A percentile compares a stretch with the other conserved stretches of the same genome.
Conservation (phyloP, 352 stramenopile genomes). For the Phytophthora palmivora region DNA sequence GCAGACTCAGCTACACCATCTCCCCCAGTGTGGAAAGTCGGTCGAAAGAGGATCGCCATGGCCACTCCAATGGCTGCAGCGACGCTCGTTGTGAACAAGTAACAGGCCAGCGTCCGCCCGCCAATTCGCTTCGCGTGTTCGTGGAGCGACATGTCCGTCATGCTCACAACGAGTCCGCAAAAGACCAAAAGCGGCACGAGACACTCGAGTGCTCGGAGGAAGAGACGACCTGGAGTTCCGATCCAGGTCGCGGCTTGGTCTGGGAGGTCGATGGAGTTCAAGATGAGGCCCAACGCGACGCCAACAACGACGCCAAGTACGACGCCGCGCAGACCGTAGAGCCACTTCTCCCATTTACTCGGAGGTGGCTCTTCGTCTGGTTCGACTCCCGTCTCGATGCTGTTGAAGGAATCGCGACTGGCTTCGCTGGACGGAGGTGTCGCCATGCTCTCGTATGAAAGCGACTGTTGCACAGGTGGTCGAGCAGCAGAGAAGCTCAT, state of each 20-base stretch:
- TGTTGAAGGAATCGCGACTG: constrained; percentile 26
- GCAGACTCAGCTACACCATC: constrained; percentile 8
- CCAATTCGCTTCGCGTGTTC: constrained; percentile 47
- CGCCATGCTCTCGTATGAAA: constrained; percentile 32
- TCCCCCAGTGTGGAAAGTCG: constrained; percentile 32
- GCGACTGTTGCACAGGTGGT: constrained; percentile 16
- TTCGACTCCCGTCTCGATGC: constrained; percentile 20
- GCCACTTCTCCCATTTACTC: constrained; percentile 24
- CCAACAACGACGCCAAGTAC: constrained; percentile 34
- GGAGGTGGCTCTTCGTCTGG: constrained; percentile 24
- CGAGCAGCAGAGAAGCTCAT: constrained; percentile 15
- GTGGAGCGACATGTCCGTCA: constrained; percentile 49
- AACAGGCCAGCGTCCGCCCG: constrained; percentile 36
- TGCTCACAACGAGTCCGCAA: constrained; percentile 48
- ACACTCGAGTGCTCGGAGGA: constrained; percentile 58
- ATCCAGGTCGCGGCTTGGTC: constrained; percentile 42
- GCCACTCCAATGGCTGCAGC: constrained; percentile 39
- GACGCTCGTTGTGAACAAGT: constrained; percentile 42
- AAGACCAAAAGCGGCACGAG: constrained; percentile 57
- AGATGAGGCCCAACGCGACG: constrained; percentile 19
- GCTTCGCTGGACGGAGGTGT: constrained; percentile 20
- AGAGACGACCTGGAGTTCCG: constrained; percentile 46
- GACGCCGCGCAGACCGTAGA: constrained; percentile 44
- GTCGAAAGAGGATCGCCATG: constrained; percentile 45
- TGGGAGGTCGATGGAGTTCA: constrained; percentile 34